Conservation (phyloP, 176 grass and related monocot species). For the Microstegium vimineum region DNA sequence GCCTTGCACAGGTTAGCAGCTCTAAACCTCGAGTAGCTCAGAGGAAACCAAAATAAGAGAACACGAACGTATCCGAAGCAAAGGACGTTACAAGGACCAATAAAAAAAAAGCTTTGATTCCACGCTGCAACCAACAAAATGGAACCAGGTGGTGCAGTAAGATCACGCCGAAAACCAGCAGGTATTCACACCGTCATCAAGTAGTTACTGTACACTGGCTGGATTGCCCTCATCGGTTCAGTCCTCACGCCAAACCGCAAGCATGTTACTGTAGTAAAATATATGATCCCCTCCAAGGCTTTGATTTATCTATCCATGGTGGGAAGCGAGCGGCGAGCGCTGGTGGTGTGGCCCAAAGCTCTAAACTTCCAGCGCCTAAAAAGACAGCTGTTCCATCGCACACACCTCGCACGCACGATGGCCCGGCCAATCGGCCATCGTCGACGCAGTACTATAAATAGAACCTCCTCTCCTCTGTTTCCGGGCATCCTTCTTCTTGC, state of each 20-base stretch:
- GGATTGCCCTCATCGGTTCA: too few relatives aligned
- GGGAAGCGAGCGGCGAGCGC: not conserved
- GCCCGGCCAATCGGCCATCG: not conserved
- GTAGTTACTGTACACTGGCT: too few relatives aligned
- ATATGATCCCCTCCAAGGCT: not conserved
- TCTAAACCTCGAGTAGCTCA: too few relatives aligned
- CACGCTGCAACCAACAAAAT: too few relatives aligned
- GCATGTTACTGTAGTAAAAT: not conserved
- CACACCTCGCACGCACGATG: not conserved
- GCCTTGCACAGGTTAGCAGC: too few relatives aligned
- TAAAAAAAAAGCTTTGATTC: too few relatives aligned
- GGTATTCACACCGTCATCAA: too few relatives aligned
- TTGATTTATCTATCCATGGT: not conserved
- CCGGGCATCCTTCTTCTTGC: not conserved
- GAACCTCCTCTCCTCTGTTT: constrained; percentile 11
- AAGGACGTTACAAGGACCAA: too few relatives aligned
- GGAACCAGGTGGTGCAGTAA: too few relatives aligned
- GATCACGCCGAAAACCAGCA: too few relatives aligned
- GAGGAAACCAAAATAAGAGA: too few relatives aligned
- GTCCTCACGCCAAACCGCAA: not conserved
- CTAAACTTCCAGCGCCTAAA: not conserved
- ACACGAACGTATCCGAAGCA: too few relatives aligned
- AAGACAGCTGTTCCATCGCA: not conserved
- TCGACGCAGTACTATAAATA: constrained; percentile 38
- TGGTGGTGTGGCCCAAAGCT: not conserved